phyloP scores from a whole-genome alignment of 108 stramenopile genomes.

The Stephanodiscus minutulus region DNA sequence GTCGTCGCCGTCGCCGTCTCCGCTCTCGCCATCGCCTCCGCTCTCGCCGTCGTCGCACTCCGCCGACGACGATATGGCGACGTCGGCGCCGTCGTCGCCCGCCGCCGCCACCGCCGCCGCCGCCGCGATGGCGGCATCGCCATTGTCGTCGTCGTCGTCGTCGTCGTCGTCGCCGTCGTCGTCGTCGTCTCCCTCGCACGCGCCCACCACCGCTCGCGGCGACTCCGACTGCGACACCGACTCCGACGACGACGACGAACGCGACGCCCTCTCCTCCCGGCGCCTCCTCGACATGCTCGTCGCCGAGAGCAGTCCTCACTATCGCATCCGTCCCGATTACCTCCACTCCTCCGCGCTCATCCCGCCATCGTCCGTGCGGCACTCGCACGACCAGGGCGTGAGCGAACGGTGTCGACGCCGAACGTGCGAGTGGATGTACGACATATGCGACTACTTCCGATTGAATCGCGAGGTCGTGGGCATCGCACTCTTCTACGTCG shows the following conservation, averaged over 20 bases:
- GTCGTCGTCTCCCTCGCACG: not conserved
- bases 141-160: too few relatives aligned
- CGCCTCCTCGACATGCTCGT: slow-evolving; percentile 19
- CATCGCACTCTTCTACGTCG: slow-evolving; percentile 72
- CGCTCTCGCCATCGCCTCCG: too few relatives aligned
- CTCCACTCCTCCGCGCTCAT: slow-evolving; percentile 37
- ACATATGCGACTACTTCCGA: slow-evolving; percentile 82
- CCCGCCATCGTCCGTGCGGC: slow-evolving; percentile 1
- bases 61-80: not conserved
- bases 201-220: too few relatives aligned
- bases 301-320: slow-evolving; percentile 14
- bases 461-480: slow-evolving; percentile 75
- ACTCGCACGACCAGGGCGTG: slow-evolving; percentile 26
- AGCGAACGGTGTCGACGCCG: slow-evolving; percentile 68
- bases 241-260: not conserved
- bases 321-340: slow-evolving; percentile 35
- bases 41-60: too few relatives aligned
- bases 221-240: not conserved
- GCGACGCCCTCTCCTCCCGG: not conserved
- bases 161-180: not conserved
- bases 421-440: slow-evolving; percentile 86
- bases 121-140: not conserved
- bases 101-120: not conserved
- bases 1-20: not conserved
- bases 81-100: not conserved